Evolutionary conservation across 2,329 filamentous ascomycete species (phyloP), one percentile per base, ranked within the genome.

Genomic region (Cercospora sp.): DNA sequence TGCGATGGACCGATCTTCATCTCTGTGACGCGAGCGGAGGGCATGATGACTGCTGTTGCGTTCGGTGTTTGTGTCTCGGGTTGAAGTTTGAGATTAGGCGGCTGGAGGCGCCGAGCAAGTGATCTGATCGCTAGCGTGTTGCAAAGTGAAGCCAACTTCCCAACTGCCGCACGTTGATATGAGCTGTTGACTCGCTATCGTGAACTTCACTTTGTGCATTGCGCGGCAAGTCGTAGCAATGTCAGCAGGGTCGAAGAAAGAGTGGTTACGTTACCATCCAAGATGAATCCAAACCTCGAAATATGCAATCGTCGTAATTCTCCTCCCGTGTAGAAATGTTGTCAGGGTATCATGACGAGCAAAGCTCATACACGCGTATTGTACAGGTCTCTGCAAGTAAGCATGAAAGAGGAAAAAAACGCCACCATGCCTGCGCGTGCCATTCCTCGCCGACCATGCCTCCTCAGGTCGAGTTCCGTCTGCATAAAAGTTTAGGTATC

Each of bases 381-480:
- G 36, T 65, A 65, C 64, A 65, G 57, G 33, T 65, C 42, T 55
- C 57, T 51, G 28, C 30, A 30, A 31, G 36, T 23, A 42, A 30
- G 42, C 60, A 45, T 26, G 9, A 31, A n/a, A 20, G 13, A 36
- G 51, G 23, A 16, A 18, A 33, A 30, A 13, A 51, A 36, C 26
- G 63, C 42, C 63, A 53, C 42, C 42, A 60, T 51, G 20, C 48
- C 30, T 65, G 42, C 20, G 57, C 20, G 57, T 30, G 48, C n/a
- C 18, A n/a, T 39, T 30, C 55, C 26, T 51, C 30, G 13, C 30
- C 45, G 48, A 51, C 58, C 57, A 13, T 28, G 8, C 16, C n/a
- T 59, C 36, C 62, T 64, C 62, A 64, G 62, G 51, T 64, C 30
- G 45, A 60, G 57, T 65, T 30, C 58, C 64, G 64, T 65, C 33